Evolutionary conservation across 2,329 filamentous ascomycete species (phyloP).

Genomic region (Colletotrichum viniferum): DNA sequence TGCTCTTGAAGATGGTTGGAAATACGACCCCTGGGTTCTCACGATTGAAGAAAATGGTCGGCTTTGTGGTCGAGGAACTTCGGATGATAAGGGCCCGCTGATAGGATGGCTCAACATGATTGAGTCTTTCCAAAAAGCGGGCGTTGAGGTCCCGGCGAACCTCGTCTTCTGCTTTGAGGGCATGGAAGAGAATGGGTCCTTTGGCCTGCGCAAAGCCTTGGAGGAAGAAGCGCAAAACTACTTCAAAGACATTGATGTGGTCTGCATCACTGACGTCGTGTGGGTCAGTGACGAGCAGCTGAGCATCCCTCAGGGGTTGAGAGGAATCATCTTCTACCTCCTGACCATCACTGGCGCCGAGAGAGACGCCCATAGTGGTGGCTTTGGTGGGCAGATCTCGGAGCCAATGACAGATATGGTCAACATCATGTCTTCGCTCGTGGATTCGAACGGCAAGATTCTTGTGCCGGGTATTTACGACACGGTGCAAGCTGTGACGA

Average conservation of each 20-base stretch:
- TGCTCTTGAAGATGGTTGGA: slow-evolving; percentile 91
- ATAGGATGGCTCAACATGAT: slow-evolving; percentile 98
- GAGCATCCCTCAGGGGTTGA: slow-evolving; percentile 94
- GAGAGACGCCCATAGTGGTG: slow-evolving; percentile 93
- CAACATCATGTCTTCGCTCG: slow-evolving; percentile 79
- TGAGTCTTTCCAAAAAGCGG: slow-evolving; percentile 94
- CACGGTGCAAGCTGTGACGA: slow-evolving; percentile 85
- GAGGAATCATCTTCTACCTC: slow-evolving; percentile 97
- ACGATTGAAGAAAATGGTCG: slow-evolving; percentile 86
- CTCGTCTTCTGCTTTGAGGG: slow-evolving; percentile 99
- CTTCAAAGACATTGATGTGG: slow-evolving; percentile 93
- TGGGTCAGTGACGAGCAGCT: slow-evolving; percentile 99
- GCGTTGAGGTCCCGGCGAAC: slow-evolving; percentile 94
- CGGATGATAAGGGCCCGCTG: slow-evolving; percentile 97
- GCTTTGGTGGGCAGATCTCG: slow-evolving; percentile 94
- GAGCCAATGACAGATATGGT: slow-evolving; percentile 98
- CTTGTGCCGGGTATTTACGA: slow-evolving; percentile 90
- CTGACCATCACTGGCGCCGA: slow-evolving; percentile 89
- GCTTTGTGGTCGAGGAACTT: slow-evolving; percentile 95
- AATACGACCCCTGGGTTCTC: slow-evolving; percentile 90
- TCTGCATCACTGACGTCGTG: slow-evolving; percentile 99
- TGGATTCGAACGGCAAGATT: slow-evolving; percentile 91
- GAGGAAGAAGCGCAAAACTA: slow-evolving; percentile 87
- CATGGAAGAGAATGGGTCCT: slow-evolving; percentile 98
- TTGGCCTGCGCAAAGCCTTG: slow-evolving; percentile 95